A percentile compares a stretch with the other conserved stretches of the same genome.
Conservation (phyloP, 1,284 basidiomycete genomes). For the Irpex sp. region DNA sequence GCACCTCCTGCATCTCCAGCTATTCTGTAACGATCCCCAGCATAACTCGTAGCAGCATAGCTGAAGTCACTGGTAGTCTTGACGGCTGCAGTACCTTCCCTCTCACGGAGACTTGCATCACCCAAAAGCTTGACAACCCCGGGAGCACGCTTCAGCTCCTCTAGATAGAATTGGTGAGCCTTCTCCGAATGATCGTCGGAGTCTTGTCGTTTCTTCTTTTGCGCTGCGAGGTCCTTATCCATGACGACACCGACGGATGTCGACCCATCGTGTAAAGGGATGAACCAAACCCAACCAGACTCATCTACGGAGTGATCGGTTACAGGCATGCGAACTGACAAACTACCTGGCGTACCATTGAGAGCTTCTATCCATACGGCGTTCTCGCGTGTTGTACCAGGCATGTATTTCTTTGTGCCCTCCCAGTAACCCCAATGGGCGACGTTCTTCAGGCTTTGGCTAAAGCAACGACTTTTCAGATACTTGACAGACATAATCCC, state of each 20-base stretch:
- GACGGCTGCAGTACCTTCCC: conserved; percentile 21
- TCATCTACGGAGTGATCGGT: conserved; percentile 41
- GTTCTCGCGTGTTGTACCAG: conserved; percentile 45
- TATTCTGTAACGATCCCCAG: conserved; percentile 52
- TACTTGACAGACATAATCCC: conserved; percentile 58
- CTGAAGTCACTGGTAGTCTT: conserved; percentile 55
- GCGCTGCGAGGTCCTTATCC: conserved; percentile 35
- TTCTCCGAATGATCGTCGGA: background rate
- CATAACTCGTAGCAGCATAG: conserved; percentile 59
- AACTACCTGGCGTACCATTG: conserved; percentile 38
- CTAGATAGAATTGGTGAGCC: conserved; percentile 26
- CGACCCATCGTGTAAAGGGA: conserved; percentile 60
- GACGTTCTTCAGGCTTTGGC: conserved; percentile 59
- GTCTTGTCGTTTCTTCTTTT: conserved; percentile 7
- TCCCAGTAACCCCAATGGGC: conserved; percentile 73
- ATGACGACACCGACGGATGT: conserved; percentile 67
- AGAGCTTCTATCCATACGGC: conserved; percentile 58
- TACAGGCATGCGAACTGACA: no score
- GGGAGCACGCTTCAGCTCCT: conserved; percentile 33
- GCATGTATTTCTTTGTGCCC: conserved; percentile 44
- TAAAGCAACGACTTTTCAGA: conserved; percentile 59
- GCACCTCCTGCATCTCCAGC: conserved; percentile 69
- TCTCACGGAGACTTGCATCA: conserved; percentile 30
- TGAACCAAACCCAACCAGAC: conserved; percentile 72
- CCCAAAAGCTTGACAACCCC: conserved; percentile 45